Evolutionary conservation across 371 early-diverging fungal species (phyloP).

Genomic region (Mucor indicus): DNA sequence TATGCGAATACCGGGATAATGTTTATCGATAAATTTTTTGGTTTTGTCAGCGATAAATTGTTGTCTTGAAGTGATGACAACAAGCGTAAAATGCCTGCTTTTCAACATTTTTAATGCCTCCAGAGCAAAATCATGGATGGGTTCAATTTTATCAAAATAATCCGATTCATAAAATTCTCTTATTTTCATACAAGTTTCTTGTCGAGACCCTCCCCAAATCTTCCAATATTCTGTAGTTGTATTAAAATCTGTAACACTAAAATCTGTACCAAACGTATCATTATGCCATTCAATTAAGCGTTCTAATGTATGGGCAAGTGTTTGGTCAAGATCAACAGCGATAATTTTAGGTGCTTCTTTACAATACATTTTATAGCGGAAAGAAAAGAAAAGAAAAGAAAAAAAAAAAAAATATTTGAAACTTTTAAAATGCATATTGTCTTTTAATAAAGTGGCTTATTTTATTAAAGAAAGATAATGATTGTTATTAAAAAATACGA

Average conservation of each 20-base stretch:
- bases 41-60: constrained; percentile 51
- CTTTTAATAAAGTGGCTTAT: too few relatives aligned
- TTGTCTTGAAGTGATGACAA: constrained; percentile 50
- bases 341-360: constrained; percentile 41
- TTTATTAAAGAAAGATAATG: not conserved
- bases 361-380: not conserved
- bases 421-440: not conserved
- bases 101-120: constrained; percentile 54
- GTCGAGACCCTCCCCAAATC: constrained; percentile 47
- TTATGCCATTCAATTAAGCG: constrained; percentile 49
- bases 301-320: constrained; percentile 41
- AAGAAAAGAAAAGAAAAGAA: not conserved
- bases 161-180: constrained; percentile 48
- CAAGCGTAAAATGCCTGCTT: constrained; percentile 42
- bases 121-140: constrained; percentile 48
- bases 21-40: constrained; percentile 50
- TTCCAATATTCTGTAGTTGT: constrained; percentile 46
- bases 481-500: constrained; percentile 10
- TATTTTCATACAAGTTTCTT: constrained; percentile 44
- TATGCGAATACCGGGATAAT: constrained; percentile 37
- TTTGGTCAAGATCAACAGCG: constrained; percentile 54
- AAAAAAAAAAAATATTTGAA: not conserved
- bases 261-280: constrained; percentile 34
- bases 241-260: constrained; percentile 37
- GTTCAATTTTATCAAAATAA: constrained; percentile 43